phyloP scores from a whole-genome alignment of 2,329 filamentous ascomycete species.

The Colletotrichum sublineola region DNA sequence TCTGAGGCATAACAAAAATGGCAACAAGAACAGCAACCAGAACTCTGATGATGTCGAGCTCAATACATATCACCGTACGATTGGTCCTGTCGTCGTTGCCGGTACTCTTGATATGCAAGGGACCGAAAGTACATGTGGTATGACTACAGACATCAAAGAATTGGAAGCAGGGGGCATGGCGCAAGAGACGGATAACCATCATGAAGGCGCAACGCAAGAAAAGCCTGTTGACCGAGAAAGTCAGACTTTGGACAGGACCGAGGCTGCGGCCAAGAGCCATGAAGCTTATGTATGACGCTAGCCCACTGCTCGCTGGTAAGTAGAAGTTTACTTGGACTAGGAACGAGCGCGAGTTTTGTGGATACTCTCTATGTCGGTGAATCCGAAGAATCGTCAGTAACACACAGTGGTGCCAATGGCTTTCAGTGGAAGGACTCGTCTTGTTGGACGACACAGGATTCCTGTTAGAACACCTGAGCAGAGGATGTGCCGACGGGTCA shows the following conservation, averaged over 20 bases:
- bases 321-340: too few species aligned
- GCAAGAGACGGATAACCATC: not conserved
- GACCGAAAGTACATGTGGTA: not conserved
- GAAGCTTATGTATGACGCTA: not conserved
- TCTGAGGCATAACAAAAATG: slow-evolving; percentile 19
- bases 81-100: not conserved
- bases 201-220: not conserved
- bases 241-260: not conserved
- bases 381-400: too few species aligned
- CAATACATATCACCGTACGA: not conserved
- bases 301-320: too few species aligned
- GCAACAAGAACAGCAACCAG: slow-evolving; percentile 9
- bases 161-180: not conserved
- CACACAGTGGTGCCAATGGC: too few species aligned
- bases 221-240: not conserved
- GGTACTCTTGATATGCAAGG: not conserved
- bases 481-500: too few species aligned
- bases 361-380: too few species aligned
- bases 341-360: too few species aligned
- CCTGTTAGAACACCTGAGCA: too few species aligned
- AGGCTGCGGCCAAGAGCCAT: not conserved
- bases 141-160: too few species aligned
- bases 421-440: too few species aligned
- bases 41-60: slow-evolving; percentile 20
- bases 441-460: too few species aligned